Conservation (phyloP, 2,329 filamentous ascomycete genomes). For the Fusarium sp. region DNA sequence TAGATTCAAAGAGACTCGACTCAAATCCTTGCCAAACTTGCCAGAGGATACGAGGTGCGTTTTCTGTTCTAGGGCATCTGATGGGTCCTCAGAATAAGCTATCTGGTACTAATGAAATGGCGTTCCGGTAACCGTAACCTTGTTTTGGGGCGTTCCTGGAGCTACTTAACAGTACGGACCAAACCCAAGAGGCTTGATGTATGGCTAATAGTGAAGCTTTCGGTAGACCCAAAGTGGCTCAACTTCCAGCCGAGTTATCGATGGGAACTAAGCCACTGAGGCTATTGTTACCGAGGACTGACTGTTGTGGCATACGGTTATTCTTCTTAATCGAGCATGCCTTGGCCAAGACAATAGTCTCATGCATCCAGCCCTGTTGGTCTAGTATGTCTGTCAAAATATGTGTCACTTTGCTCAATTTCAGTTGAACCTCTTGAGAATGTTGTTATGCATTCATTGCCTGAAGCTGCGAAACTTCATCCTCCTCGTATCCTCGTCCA, state of each 20-base stretch:
- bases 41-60: conserved; percentile 5
- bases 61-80: background rate
- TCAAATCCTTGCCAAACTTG: background rate
- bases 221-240: conserved; percentile 1
- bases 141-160: conserved; percentile 27
- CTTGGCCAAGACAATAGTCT: background rate
- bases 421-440: background rate
- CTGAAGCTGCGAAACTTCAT: conserved; percentile 37
- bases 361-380: background rate
- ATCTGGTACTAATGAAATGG: conserved; percentile 12
- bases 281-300: background rate
- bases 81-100: conserved; percentile 11
- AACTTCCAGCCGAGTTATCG: background rate
- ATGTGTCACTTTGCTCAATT: background rate
- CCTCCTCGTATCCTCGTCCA: conserved; percentile 26
- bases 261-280: background rate
- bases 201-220: conserved; percentile 1
- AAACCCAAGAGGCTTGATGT: background rate
- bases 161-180: background rate
- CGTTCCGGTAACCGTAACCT: conserved; percentile 21
- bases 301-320: background rate
- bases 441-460: conserved; percentile 24
- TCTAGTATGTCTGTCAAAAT: background rate
- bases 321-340: background rate
- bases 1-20: background rate